Percentiles rank a stretch among this genome's conserved stretches.
Conservation (phyloP, 768 basidiomycete genomes). For the Naganishia kalamii region DNA sequence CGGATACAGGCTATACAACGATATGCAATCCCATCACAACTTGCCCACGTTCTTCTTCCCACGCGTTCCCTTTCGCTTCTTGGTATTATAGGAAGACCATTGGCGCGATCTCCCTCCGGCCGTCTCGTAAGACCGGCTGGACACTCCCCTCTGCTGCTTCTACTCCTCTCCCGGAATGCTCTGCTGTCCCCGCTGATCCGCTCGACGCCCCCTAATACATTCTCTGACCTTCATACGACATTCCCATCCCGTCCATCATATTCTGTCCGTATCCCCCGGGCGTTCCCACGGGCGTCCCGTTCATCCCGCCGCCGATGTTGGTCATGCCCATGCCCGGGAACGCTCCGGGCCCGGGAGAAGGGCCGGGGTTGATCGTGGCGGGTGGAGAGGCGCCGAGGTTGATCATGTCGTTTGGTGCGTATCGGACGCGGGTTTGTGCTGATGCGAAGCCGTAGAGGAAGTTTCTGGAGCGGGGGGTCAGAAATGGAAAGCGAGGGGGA, state of each 20-base stretch:
- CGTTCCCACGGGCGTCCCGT: neutral
- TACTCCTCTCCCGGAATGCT: too few relatives aligned
- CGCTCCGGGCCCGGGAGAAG: slow-evolving; percentile 2
- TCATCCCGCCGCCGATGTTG: slow-evolving; percentile 3
- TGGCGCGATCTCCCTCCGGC: neutral
- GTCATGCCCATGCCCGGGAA: slow-evolving; percentile 19
- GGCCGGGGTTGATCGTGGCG: slow-evolving; percentile 6
- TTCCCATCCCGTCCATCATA: slow-evolving; percentile 15
- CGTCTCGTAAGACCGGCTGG: too few relatives aligned
- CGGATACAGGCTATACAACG: slow-evolving; percentile 16
- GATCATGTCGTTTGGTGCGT: slow-evolving; percentile 20
- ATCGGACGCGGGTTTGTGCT: slow-evolving; percentile 23
- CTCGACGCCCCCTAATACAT: neutral
- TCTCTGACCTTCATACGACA: neutral
- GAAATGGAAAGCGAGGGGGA: too few relatives aligned
- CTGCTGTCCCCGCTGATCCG: neutral
- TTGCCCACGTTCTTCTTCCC: neutral
- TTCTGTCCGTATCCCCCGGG: slow-evolving; percentile 3
- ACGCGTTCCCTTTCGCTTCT: neutral
- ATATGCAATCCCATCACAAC: neutral
- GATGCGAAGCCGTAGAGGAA: slow-evolving; percentile 33
- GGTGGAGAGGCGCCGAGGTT: slow-evolving; percentile 15
- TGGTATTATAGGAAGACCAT: too few relatives aligned
- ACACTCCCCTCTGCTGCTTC: too few relatives aligned
- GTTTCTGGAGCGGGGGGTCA: slow-evolving; percentile 20